Conservation (phyloP, 2,329 filamentous ascomycete species). For the Hymenoscyphus scutula region DNA sequence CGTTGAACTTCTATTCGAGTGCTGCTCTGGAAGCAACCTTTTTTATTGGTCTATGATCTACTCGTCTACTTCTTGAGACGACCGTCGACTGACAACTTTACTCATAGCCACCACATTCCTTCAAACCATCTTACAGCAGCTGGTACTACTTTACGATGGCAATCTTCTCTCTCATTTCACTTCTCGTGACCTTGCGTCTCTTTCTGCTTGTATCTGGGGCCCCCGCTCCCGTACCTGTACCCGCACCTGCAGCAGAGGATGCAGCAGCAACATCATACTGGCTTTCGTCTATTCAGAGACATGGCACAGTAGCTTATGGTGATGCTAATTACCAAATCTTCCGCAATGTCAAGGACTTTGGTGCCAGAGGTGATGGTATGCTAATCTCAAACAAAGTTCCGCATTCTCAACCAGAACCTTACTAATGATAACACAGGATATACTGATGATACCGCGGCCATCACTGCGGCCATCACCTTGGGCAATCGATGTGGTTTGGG, state of each 20-base stretch:
- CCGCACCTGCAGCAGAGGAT: constrained; percentile 13
- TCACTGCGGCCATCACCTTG: constrained; percentile 78
- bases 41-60: background rate
- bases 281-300: constrained; percentile 33
- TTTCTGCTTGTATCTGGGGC: constrained; percentile 30
- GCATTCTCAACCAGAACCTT: background rate
- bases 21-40: constrained; percentile 8
- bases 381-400: constrained; percentile 31
- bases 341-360: constrained; percentile 75
- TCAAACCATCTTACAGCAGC: constrained; percentile 34
- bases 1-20: constrained; percentile 1
- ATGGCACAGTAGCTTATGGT: constrained; percentile 36
- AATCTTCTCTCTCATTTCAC: constrained; percentile 31
- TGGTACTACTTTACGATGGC: constrained; percentile 37
- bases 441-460: constrained; percentile 81
- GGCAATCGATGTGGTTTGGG: constrained; percentile 75
- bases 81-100: constrained; percentile 14
- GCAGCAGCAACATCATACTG: constrained; percentile 31
- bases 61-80: background rate
- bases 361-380: constrained; percentile 62
- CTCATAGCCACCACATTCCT: constrained; percentile 32
- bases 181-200: constrained; percentile 33
- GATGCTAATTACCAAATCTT: constrained; percentile 65
- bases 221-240: too few species aligned
- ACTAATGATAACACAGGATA: constrained; percentile 50